Base-by-base conservation (phyloP, 495 filamentous ascomycete species). In the Margaritispora aquatica region DNA sequence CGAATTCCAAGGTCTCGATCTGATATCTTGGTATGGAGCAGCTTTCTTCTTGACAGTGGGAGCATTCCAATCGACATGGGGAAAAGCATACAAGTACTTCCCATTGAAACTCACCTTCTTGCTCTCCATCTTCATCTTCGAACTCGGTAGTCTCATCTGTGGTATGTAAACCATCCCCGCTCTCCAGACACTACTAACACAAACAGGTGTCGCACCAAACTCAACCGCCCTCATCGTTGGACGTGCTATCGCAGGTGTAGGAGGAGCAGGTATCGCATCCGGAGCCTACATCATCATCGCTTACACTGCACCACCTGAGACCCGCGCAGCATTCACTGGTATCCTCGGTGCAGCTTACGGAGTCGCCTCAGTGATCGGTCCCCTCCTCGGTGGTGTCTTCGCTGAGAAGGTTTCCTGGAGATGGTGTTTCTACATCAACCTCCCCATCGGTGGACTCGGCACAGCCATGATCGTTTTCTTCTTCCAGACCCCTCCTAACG, bases 341-440 rank as follows among this genome's bases (percentile, higher is more conserved):
- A 61, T 92, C 19, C 79, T 96, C 51, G 88, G 88, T 5, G 84
- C 77, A 50, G 92, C 92, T 82, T 95, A 84, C 71, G 90, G 89
- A 1, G 78, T 96, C 62, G 87, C 90, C 0, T 84, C 79, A 60
- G 86, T 89, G 13, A 81, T 82, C 38, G 86, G 86, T 4, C 84
- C 84, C n/a, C 69, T 87, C 22, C 58, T 70, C 1, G 82, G 82
- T 10, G 82, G 82, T 55, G 82, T 70, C 1, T 85, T 84, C 65
- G 82, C 80, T 2, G 79, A 84, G 38, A 72, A 73, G 56, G 75
- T 76, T 5, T 80, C 82, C 1, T 94, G 2, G 83, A 83, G 19
- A 68, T 86, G 88, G 89, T 93, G 89, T 65, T 91, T 93, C 71
- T 90, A 84, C 31, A 54, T 88, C 59, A 88, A 87, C 63, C 73